phyloP scores from a whole-genome alignment of 768 basidiomycete species.

The Sporobolomyces pararoseus region DNA sequence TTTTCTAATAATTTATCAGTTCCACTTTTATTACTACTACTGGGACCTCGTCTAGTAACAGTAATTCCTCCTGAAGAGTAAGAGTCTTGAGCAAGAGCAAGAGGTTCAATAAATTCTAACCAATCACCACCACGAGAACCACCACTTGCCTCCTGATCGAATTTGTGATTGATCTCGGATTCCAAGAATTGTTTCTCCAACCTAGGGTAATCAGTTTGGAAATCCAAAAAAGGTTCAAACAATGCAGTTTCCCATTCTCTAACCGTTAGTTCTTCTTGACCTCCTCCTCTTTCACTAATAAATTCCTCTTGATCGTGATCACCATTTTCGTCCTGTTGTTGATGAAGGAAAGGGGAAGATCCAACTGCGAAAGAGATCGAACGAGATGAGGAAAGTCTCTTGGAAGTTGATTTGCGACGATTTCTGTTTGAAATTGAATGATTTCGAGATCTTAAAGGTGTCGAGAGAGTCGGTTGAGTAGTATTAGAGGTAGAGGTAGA shows the following conservation, averaged over 20 bases:
- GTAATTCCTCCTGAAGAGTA: too few species aligned
- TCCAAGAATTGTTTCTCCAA: too few species aligned
- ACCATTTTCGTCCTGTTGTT: constrained; percentile 7
- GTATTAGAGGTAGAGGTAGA: not conserved
- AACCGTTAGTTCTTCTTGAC: not conserved
- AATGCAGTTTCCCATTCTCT: constrained; percentile 76
- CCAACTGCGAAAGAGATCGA: constrained; percentile 41
- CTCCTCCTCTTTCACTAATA: not conserved
- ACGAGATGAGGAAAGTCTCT: constrained; percentile 33
- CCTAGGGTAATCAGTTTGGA: constrained; percentile 83
- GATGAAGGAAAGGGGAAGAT: constrained; percentile 6
- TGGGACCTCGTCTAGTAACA: too few species aligned
- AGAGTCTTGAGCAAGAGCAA: too few species aligned
- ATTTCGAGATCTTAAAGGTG: too few species aligned
- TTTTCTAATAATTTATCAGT: constrained; percentile 35
- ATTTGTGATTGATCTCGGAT: too few species aligned
- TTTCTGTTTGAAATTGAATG: too few species aligned
- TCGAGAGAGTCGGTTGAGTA: not conserved
- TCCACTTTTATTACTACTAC: not conserved
- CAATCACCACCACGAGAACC: too few species aligned
- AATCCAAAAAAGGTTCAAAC: constrained; percentile 90
- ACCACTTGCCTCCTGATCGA: too few species aligned
- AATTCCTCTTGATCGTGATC: not conserved
- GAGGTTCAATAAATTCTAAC: too few species aligned
- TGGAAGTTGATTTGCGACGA: too few species aligned